phyloP scores from a whole-genome alignment of 192 early-diverging fungal genomes.

The Gaertneriomyces sp. region DNA sequence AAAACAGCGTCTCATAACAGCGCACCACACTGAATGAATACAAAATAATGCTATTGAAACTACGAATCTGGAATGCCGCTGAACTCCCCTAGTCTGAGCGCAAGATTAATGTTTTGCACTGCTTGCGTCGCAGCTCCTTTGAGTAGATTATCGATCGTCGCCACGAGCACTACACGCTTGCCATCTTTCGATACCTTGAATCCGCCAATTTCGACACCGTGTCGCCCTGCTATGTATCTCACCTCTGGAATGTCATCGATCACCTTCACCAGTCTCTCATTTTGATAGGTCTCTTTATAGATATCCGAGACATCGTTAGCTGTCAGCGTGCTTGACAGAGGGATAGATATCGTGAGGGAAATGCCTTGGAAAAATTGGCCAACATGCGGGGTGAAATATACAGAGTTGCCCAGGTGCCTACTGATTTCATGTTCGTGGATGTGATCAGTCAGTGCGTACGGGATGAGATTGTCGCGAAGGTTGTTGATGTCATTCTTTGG shows the following conservation, averaged over 20 bases:
- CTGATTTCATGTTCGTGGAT: slow-evolving; percentile 95
- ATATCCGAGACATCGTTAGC: slow-evolving; percentile 66
- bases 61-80: slow-evolving; percentile 71
- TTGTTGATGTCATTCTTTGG: slow-evolving; percentile 90
- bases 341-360: slow-evolving; percentile 81
- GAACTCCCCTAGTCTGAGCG: slow-evolving; percentile 83
- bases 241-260: slow-evolving; percentile 76
- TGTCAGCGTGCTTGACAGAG: slow-evolving; percentile 71
- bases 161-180: slow-evolving; percentile 81
- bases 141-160: slow-evolving; percentile 93
- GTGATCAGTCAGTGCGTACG: slow-evolving; percentile 89
- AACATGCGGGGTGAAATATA: slow-evolving; percentile 88
- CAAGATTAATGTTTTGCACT: slow-evolving; percentile 86
- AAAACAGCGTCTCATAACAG: too few species aligned
- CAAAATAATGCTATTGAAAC: background rate
- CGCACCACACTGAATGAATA: background rate
- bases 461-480: slow-evolving; percentile 83
- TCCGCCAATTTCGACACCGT: slow-evolving; percentile 87
- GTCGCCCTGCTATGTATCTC: slow-evolving; percentile 81
- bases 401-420: slow-evolving; percentile 53
- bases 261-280: slow-evolving; percentile 81
- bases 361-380: slow-evolving; percentile 95
- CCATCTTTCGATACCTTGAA: slow-evolving; percentile 73
- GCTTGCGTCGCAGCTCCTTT: slow-evolving; percentile 99
- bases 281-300: slow-evolving; percentile 68